Base-by-base conservation (phyloP, 2,329 filamentous ascomycete species). In the Arthrocladium fulminans region DNA sequence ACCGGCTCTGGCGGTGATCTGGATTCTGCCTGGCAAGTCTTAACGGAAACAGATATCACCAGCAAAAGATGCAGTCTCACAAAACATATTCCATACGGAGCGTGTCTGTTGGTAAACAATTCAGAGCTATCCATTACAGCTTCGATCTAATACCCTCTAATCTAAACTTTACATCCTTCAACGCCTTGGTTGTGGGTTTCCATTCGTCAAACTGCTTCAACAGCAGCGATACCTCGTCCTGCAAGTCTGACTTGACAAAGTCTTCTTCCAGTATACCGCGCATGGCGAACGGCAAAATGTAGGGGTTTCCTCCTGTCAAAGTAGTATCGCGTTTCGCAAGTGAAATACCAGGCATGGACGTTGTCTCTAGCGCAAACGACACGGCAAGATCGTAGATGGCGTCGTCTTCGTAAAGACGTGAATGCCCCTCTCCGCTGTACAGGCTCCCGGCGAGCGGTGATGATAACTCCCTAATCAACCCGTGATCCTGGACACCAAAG, bases 151-250 rank as follows among this genome's bases (percentile, higher is more conserved):
- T 86, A 2, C 84, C 90, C 68, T 97, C 92, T 17, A 98, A 72
- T 53, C 92, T 76, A 66, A 94, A 97, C 66, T 94, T 94, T 40
- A 98, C 89, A 66, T 98, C 92, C 68, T 92, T 95, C 50, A 98
- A 69, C 37, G 86, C 86, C 70, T 97, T 98, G 6, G 83, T 94
- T 0, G 74, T 76, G 0, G 92, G 92, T 61, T 85, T 89, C 92
- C 92, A 98, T 46, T 86, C 81, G 63, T 97, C 89, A 65, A 97
- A 98, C 65, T 94, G 81, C 51, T 73, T 74, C n/a, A 98, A 71
- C 44, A 98, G 67, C 60, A 88, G 79, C 51, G 79, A 77, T 5
- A 87, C 88, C 67, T 98, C 92, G 1, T 75, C 68, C 25, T 79
- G 79, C 15, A 94, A 69, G 61, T 94, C 85, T 19, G 80, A 86